A percentile compares a stretch with the other conserved stretches of the same genome.
These are phyloP conservation scores for Zopfia rhizophila DNA, from an alignment of 2,329 filamentous ascomycete species.

Conservation along the genomic window DNA sequence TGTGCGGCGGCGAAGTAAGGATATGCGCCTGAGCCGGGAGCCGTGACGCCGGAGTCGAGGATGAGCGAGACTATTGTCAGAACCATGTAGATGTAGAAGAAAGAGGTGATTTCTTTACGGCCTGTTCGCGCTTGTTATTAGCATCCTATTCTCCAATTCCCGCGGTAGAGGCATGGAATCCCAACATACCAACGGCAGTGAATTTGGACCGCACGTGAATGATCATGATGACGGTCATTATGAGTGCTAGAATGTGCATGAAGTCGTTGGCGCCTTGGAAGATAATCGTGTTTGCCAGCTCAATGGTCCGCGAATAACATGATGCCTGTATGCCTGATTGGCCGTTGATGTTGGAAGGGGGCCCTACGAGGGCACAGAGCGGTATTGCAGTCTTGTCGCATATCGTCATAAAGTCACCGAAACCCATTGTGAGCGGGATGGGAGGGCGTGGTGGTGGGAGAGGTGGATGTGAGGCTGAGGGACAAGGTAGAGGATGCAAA, in stretches of 20 bases:
- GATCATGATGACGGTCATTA: conserved; percentile 98
- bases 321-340: conserved; percentile 83
- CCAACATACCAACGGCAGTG: conserved; percentile 85
- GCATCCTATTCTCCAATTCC: conserved; percentile 58
- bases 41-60: conserved; percentile 91
- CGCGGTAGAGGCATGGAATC: conserved; percentile 54
- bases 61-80: conserved; percentile 89
- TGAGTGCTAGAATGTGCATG: conserved; percentile 88
- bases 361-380: conserved; percentile 85
- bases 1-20: conserved; percentile 93
- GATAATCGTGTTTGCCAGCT: conserved; percentile 97
- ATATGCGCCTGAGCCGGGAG: conserved; percentile 81
- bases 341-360: conserved; percentile 73
- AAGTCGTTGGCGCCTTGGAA: conserved; percentile 92
- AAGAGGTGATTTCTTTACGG: conserved; percentile 79
- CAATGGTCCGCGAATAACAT: conserved; percentile 95
- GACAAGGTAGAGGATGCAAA: conserved; percentile 8
- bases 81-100: conserved; percentile 97
- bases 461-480: conserved; percentile 18
- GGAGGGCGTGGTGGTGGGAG: conserved; percentile 13
- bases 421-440: conserved; percentile 72
- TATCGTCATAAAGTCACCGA: conserved; percentile 89
- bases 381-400: conserved; percentile 88
- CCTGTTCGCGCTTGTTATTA: conserved; percentile 55
- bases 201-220: conserved; percentile 97